Base-by-base conservation (phyloP, 2,329 filamentous ascomycete species). In the Paraconiothyrium brasiliense region DNA sequence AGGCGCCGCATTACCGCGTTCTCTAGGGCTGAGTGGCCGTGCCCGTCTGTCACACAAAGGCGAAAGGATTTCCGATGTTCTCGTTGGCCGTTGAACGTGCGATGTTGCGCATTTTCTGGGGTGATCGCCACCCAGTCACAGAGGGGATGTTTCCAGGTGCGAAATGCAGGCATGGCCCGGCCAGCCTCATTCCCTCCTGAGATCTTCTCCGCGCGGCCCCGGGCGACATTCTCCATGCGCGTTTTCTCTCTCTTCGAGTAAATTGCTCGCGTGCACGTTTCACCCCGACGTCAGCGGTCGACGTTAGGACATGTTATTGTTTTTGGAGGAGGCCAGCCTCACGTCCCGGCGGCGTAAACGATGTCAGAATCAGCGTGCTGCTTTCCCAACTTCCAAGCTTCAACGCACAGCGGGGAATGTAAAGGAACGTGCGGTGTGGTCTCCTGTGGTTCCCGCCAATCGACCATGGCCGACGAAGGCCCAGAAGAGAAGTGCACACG, bases 401-500 rank as follows among this genome's bases (percentile, higher is more conserved):
- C 51, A 20, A n/a, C 32, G n/a, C 22, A 24, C 41, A 7, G 34
- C 34, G 47, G 56, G 47, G 56, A 54, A 52, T 32, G 57, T 44
- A 30, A 39, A 39, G 41, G 57, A 41, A 43, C 49, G 57, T 32
- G 35, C 30, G 41, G 24, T 43, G 39, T 61, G 50, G 49, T 43
- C 13, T 51, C 32, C 35, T 51, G 37, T 43, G 35, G 41, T 59
- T 11, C 34, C 54, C 54, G 54, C 54, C 43, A 56, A 52, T 46
- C 20, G 27, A 49, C 13, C 4, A 27, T n/a, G 8, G 27, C 46
- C 20, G 54, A 47, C n/a, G 35, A 9, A n/a, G 24, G 24, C 30
- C 46, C 30, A 46, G 58, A 47, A 27, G 51, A 54, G 58, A 37
- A 37, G 51, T 16, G 55, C 46, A 58, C 57, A 54, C 58, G 68